Evolutionary conservation across 139 green algal species (phyloP).

Genomic region (Gonium pectorale): DNA sequence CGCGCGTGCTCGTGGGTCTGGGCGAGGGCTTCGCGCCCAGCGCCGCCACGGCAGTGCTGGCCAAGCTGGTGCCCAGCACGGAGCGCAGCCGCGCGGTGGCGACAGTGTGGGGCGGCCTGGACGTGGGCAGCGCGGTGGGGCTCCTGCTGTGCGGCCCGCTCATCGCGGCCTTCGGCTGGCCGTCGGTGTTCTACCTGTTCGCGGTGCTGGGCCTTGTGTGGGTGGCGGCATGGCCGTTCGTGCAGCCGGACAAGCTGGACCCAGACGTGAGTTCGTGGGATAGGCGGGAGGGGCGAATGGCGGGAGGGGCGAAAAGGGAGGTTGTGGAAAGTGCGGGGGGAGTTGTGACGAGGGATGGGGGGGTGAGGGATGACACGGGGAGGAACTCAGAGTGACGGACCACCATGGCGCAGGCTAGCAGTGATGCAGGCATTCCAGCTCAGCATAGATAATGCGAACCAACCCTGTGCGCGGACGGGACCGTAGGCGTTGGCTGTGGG

Average conservation of each 20-base stretch:
- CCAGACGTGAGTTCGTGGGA: slow-evolving; percentile 18
- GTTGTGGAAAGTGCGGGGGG: no score
- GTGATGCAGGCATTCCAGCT: no score
- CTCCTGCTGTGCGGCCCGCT: slow-evolving; percentile 90
- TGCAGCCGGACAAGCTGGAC: slow-evolving; percentile 72
- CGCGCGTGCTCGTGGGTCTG: slow-evolving; percentile 91
- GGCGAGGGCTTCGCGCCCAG: slow-evolving; percentile 96
- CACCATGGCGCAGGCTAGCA: no score
- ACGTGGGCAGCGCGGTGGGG: slow-evolving; percentile 88
- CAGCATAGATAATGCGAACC: no score
- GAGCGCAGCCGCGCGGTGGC: slow-evolving; percentile 88
- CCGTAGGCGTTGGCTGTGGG: no score
- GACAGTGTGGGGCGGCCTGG: slow-evolving; percentile 94
- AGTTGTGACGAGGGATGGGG: no score
- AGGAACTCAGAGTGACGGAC: no score
- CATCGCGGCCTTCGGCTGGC: slow-evolving; percentile 92
- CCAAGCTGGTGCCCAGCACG: slow-evolving; percentile 66
- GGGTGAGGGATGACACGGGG: no score
- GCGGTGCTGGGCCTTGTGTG: slow-evolving; percentile 91
- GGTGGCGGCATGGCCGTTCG: slow-evolving; percentile 82
- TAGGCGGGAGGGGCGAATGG: background rate
- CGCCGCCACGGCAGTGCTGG: slow-evolving; percentile 92
- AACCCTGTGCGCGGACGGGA: no score
- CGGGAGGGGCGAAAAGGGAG: no score
- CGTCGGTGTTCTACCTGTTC: slow-evolving; percentile 97